Conservation (phyloP, 2,329 filamentous ascomycete species). For the Herpotrichia juniperi region DNA sequence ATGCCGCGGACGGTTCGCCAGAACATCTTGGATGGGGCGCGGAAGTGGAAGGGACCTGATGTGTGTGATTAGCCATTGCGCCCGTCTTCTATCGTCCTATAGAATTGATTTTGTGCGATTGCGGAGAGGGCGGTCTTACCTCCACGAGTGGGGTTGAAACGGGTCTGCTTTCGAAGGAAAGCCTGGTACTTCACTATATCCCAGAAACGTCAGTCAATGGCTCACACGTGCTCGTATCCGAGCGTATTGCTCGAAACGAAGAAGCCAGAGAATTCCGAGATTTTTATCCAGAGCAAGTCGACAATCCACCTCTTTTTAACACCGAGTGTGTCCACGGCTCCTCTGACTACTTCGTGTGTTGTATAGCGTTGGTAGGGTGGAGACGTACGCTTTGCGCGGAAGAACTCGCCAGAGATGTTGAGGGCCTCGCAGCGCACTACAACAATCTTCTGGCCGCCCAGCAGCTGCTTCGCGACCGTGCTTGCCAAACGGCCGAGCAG, state of each 20-base stretch:
- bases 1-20: conserved; percentile 99
- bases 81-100: background rate
- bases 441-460: conserved; percentile 99
- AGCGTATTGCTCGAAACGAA: background rate
- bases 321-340: background rate
- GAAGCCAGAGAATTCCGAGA: background rate
- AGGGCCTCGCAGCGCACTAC: conserved; percentile 98
- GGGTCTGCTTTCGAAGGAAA: conserved; percentile 99
- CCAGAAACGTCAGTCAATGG: conserved; percentile 34
- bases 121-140: conserved; percentile 63
- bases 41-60: conserved; percentile 98
- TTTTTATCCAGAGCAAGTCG: background rate
- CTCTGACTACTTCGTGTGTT: conserved; percentile 8
- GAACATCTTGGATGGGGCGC: conserved; percentile 98
- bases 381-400: conserved; percentile 98
- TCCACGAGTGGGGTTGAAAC: conserved; percentile 99
- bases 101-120: conserved; percentile 9
- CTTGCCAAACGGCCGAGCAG: conserved; percentile 98
- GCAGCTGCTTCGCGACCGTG: conserved; percentile 98
- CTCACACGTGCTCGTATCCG: background rate
- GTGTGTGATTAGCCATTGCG: conserved; percentile 29
- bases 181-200: conserved; percentile 98
- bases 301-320: background rate
- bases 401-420: conserved; percentile 99
- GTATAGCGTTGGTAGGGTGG: conserved; percentile 24